Base-by-base conservation (phyloP, 495 filamentous ascomycete genomes). In the Penicillium robsamsonii region DNA sequence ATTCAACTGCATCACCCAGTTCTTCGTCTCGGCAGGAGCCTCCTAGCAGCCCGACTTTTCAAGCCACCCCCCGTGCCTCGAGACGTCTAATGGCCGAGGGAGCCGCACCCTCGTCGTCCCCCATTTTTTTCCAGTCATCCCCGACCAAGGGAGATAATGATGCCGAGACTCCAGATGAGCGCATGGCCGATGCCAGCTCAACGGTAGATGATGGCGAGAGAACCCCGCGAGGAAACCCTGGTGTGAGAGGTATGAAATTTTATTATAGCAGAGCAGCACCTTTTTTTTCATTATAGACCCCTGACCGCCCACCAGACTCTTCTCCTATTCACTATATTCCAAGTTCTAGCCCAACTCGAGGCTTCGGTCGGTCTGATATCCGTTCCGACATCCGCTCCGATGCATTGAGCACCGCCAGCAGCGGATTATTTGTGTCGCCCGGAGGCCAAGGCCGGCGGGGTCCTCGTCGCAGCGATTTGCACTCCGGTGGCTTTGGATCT, bases 271-370 rank as follows among this genome's bases (percentile, higher is more conserved):
- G 24, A 22, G 3, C 18, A 33, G 18, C 2, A 30, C 31, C 47
- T 13, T 48, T 13, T 18, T 38, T 25, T n/a, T 12, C 31, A 17
- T 18, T 45, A 11, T 13, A 33, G 30, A 53, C 8, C 47, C 22
- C 55, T 64, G 40, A 59, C 31, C 13, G 9, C 5, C 41, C 22
- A 47, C 11, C 52, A 95, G 92, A 92, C 60, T 97, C 92, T 0
- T 97, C 92, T 8, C 92, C 92, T 1, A 90, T 97, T 61, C 86
- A 86, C 59, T 97, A 96, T 63, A 87, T 87, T 29, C 82, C 92
- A 45, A 95, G 89, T 67, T 94, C 92, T 31, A 94, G 90, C 67
- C 90, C 91, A 2, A 83, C 83, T 18, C 81, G 84, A 53, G 78
- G 60, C 27, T 57, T 62, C 17, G 52, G 27, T 33, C 66, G 66